Evolutionary conservation across 768 basidiomycete genomes (phyloP), one percentile per base, ranked within the genome.

Genomic region (Serendipita sp.): DNA sequence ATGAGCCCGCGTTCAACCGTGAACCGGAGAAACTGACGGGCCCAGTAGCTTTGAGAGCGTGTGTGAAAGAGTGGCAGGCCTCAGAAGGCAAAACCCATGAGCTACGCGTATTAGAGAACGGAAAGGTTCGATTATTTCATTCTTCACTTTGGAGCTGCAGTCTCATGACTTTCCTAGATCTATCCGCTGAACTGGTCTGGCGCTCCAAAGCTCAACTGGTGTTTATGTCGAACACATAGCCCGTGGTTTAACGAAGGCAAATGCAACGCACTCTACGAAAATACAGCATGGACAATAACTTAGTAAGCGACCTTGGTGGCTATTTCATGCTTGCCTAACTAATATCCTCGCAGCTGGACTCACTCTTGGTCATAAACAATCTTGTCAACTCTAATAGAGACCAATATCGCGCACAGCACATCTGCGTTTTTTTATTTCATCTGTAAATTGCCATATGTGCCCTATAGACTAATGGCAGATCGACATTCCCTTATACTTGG

Each of bases 201-300:
- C 56, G 28, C 56, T 24, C 56, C 56, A 60, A 34, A 34, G 56
- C 56, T 38, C 56, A 32, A 60, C 56, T 60, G 37, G 56, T 60
- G 56, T 35, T 30, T 60, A 24, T 60, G 56, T 38, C 56, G 56
- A n/a, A 11, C 10, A 37, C 56, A 60, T 60, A 60, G 56, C 18
- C 56, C 56, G 8, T 38, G 37, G 28, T 60, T 60, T 35, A 60
- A 60, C 34, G 56, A 60, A 35, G 28, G 10, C 28, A 24, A 35
- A 60, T 60, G 56, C 56, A 60, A 60, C n/a, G 28, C 30, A 30
- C n/a, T 60, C 10, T 60, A 60, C 30, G 10, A 24, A 34, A 37
- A 60, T 0, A 51, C 18, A 24, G 28, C 56, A 38, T 60, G 56
- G 56, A 60, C 56, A 0, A 60, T 60, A 10, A 60, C 56, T 0